Percentiles rank a stretch among this genome's conserved stretches.
Evolutionary conservation across 495 filamentous ascomycete genomes (phyloP).

Genomic region (Clavariopsis aquatica): DNA sequence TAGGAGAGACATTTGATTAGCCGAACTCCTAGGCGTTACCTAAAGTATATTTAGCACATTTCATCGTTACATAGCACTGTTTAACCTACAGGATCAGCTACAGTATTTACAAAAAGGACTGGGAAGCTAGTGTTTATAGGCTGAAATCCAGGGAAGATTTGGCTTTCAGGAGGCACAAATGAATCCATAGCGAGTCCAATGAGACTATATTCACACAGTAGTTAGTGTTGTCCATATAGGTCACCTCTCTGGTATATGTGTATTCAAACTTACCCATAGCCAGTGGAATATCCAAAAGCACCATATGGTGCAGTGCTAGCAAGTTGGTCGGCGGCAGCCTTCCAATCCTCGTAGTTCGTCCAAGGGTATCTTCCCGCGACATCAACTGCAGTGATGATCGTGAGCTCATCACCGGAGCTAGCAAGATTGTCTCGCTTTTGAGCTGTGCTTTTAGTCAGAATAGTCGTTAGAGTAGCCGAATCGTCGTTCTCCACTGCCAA

Average conservation of each 20-base stretch:
- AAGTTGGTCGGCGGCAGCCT: conserved; percentile 8
- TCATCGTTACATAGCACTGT: too few relatives aligned
- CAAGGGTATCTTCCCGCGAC: conserved; percentile 18
- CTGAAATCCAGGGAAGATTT: conserved; percentile 12
- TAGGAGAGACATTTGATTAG: conserved; percentile 6
- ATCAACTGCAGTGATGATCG: conserved; percentile 14
- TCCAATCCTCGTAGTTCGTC: conserved; percentile 14
- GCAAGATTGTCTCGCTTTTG: conserved; percentile 5
- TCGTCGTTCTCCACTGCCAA: neutral
- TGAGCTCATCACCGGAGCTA: conserved; percentile 1
- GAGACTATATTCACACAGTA: neutral
- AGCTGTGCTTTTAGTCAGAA: neutral
- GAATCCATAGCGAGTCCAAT: conserved; percentile 1
- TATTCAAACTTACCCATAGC: conserved; percentile 6
- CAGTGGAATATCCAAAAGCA: neutral
- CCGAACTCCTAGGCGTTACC: neutral
- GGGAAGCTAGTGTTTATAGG: neutral
- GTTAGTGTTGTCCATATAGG: too few relatives aligned
- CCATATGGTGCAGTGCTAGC: conserved; percentile 9
- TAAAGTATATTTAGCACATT: too few relatives aligned
- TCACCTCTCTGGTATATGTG: too few relatives aligned
- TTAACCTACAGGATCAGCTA: conserved; percentile 2
- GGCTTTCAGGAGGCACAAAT: conserved; percentile 6
- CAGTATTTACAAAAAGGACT: conserved; percentile 11
- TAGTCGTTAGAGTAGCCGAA: neutral